Percentiles rank a stretch among this genome's conserved stretches.
phyloP scores from a whole-genome alignment of 2,329 filamentous ascomycete species.

The Curvularia sp. region DNA sequence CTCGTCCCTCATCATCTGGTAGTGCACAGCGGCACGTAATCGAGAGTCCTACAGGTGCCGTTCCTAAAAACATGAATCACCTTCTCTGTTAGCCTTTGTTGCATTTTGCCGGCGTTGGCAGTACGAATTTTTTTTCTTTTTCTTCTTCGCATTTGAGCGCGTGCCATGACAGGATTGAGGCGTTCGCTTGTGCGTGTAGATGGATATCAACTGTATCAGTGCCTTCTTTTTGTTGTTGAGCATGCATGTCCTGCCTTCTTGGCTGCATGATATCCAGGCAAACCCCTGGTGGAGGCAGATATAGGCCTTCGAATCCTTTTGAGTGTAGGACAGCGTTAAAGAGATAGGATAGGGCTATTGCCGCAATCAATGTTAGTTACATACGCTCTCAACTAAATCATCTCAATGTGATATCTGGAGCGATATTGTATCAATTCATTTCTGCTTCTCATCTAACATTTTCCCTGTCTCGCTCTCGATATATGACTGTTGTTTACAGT shows the following conservation, averaged over 20 bases:
- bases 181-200: conserved; percentile 22
- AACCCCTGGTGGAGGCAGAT: conserved; percentile 18
- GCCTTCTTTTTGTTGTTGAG: conserved; percentile 21
- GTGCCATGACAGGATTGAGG: conserved; percentile 29
- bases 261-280: conserved; percentile 43
- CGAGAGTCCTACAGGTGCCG: conserved; percentile 28
- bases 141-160: conserved; percentile 5
- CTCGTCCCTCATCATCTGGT: conserved; percentile 34
- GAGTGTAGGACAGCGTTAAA: conserved; percentile 10
- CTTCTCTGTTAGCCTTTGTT: conserved; percentile 28
- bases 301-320: conserved; percentile 14
- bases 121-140: conserved; percentile 8
- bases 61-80: conserved; percentile 34
- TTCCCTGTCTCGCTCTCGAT: neutral
- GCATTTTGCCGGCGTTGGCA: conserved; percentile 37
- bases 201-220: conserved; percentile 23
- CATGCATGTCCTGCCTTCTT: conserved; percentile 25
- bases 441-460: neutral
- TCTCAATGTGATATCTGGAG: neutral
- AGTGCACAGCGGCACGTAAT: conserved; percentile 37
- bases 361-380: conserved; percentile 17
- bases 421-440: neutral
- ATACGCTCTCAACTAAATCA: neutral
- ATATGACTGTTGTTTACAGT: neutral
- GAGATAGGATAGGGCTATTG: conserved; percentile 14